Conservation (phyloP, 371 early-diverging fungal species). For the Mortierella sp. region DNA sequence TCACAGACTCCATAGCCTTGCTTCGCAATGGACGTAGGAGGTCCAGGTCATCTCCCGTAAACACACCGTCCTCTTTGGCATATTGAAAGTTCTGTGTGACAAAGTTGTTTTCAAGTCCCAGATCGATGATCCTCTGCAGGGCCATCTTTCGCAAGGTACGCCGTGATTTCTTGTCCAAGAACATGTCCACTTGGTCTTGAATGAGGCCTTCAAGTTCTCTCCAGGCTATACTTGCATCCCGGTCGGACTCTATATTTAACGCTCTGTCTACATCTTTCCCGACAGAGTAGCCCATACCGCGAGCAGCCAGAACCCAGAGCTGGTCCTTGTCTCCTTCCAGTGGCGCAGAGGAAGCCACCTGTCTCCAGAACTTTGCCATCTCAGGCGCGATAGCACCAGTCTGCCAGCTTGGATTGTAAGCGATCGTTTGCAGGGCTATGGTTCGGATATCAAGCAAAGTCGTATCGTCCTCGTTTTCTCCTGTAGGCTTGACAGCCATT, state of each 20-base stretch:
- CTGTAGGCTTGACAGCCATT: conserved; percentile 18
- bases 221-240: conserved; percentile 29
- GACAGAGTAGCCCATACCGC: conserved; percentile 27
- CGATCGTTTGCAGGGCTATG: conserved; percentile 21
- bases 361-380: conserved; percentile 35
- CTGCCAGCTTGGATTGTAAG: conserved; percentile 19
- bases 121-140: conserved; percentile 16
- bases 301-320: conserved; percentile 15
- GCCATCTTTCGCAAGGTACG: conserved; percentile 28
- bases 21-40: conserved; percentile 22
- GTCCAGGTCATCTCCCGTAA: conserved; percentile 29
- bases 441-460: conserved; percentile 23
- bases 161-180: conserved; percentile 31
- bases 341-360: conserved; percentile 11
- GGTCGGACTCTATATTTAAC: conserved; percentile 9
- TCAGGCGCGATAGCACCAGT: conserved; percentile 20
- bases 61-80: conserved; percentile 15
- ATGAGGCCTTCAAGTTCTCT: conserved; percentile 23
- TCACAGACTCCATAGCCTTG: conserved; percentile 36
- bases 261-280: conserved; percentile 28
- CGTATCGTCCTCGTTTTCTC: conserved; percentile 15
- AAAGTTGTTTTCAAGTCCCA: conserved; percentile 9
- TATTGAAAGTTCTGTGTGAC: conserved; percentile 11
- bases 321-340: conserved; percentile 14
- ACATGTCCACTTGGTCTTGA: conserved; percentile 31